These are phyloP conservation scores for Fusarium nelsonii DNA, from an alignment of 2,329 filamentous ascomycete species.

Conservation along the genomic window DNA sequence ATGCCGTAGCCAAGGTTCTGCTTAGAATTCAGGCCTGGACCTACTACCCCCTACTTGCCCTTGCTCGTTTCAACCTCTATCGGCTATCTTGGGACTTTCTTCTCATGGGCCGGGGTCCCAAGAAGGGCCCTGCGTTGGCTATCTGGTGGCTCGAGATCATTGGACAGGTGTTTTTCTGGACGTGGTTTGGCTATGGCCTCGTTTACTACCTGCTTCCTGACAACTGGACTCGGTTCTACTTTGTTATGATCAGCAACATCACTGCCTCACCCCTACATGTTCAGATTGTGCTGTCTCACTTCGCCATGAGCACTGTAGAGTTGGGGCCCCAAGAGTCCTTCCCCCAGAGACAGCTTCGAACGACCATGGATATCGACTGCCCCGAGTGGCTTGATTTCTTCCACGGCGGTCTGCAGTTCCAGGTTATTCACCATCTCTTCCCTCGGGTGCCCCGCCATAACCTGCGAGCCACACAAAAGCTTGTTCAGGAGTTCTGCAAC, in stretches of 20 bases:
- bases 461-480: constrained; percentile 77
- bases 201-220: constrained; percentile 79
- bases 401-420: constrained; percentile 90
- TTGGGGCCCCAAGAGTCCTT: constrained; percentile 88
- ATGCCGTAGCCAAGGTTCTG: constrained; percentile 76
- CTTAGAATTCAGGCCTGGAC: constrained; percentile 82
- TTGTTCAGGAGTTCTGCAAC: constrained; percentile 84
- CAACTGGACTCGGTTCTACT: constrained; percentile 76
- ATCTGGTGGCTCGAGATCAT: constrained; percentile 83
- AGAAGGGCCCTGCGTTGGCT: constrained; percentile 83
- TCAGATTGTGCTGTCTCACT: constrained; percentile 92
- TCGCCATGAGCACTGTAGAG: constrained; percentile 92
- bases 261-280: constrained; percentile 85
- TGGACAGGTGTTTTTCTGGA: constrained; percentile 86
- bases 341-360: constrained; percentile 89
- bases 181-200: constrained; percentile 86
- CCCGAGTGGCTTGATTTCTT: constrained; percentile 90
- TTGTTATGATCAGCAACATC: constrained; percentile 84
- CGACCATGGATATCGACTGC: constrained; percentile 94
- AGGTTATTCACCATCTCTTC: constrained; percentile 88
- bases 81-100: constrained; percentile 83
- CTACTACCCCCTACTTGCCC: constrained; percentile 83
- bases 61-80: constrained; percentile 92
- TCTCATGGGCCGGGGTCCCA: constrained; percentile 75
- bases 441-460: constrained; percentile 89